phyloP scores from a whole-genome alignment of 192 early-diverging fungal genomes.

The Backusella sp. region DNA sequence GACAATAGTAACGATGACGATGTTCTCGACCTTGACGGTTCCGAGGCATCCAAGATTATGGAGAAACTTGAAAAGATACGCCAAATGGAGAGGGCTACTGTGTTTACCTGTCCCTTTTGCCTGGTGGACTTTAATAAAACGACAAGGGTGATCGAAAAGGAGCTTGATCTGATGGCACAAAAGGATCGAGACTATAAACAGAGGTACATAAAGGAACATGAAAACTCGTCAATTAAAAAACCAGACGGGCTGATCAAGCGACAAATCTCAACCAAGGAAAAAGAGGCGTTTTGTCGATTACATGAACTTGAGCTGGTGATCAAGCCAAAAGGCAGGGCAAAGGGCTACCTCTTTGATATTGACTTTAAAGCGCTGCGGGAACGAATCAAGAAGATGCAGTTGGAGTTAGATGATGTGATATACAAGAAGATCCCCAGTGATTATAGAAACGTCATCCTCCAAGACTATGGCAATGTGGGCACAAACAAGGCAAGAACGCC shows the following conservation, averaged over 20 bases:
- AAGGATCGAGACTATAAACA: not conserved
- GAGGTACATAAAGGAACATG: not conserved
- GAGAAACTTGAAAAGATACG: not conserved
- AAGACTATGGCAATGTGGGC: conserved; percentile 39
- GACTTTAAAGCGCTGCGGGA: conserved; percentile 32
- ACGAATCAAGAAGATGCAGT: conserved; percentile 32
- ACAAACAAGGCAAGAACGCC: conserved; percentile 41
- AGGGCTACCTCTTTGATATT: conserved; percentile 39
- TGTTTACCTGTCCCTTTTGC: not conserved
- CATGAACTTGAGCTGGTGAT: conserved; percentile 39
- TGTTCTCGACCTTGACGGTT: not conserved
- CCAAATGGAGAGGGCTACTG: not conserved
- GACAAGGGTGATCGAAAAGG: not conserved
- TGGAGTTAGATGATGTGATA: conserved; percentile 38
- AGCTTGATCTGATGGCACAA: not conserved
- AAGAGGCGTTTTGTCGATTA: conserved; percentile 41
- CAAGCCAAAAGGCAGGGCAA: conserved; percentile 38
- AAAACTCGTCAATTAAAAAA: not conserved
- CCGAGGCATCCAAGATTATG: not conserved
- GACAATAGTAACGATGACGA: not conserved
- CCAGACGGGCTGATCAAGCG: not conserved
- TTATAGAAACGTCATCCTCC: conserved; percentile 31
- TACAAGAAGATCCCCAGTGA: conserved; percentile 22
- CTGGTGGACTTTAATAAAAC: not conserved
- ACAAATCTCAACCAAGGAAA: not conserved